phyloP scores from a whole-genome alignment of 495 filamentous ascomycete genomes.

The Trichoderma reesei region DNA sequence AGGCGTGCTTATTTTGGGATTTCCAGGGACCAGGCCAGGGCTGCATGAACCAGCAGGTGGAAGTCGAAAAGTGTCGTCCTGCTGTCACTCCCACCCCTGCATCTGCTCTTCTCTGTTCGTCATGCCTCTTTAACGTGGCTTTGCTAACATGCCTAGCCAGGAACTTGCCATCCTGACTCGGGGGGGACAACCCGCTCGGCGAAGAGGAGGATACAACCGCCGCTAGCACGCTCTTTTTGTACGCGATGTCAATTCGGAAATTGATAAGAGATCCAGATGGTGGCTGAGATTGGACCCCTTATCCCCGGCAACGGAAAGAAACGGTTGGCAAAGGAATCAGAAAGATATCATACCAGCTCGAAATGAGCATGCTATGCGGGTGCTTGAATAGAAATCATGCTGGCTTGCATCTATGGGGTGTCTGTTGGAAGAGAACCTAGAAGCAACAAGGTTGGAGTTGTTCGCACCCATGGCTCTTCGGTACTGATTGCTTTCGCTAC shows the following conservation, averaged over 20 bases:
- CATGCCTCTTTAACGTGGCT: neutral
- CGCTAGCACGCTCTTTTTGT: neutral
- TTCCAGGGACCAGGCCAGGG: neutral
- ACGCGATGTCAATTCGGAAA: neutral
- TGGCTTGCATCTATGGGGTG: neutral
- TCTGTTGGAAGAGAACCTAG: neutral
- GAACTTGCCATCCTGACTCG: neutral
- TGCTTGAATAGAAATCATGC: neutral
- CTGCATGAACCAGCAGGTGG: neutral
- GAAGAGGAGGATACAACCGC: neutral
- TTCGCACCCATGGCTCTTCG: neutral
- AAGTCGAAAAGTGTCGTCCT: neutral
- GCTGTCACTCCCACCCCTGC: neutral
- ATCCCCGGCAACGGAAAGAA: neutral
- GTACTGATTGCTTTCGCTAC: neutral
- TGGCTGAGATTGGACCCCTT: neutral
- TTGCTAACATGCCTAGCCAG: neutral
- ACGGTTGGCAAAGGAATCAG: neutral
- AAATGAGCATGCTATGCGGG: neutral
- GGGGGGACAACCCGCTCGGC: neutral
- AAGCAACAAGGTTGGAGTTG: no score
- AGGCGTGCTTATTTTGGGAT: conserved; percentile 3
- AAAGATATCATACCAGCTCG: neutral
- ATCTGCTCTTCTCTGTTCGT: neutral
- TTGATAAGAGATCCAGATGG: neutral